These are phyloP conservation scores for Fusarium cyanostomum DNA, from an alignment of 2,329 filamentous ascomycete genomes.

Conservation along the genomic window DNA sequence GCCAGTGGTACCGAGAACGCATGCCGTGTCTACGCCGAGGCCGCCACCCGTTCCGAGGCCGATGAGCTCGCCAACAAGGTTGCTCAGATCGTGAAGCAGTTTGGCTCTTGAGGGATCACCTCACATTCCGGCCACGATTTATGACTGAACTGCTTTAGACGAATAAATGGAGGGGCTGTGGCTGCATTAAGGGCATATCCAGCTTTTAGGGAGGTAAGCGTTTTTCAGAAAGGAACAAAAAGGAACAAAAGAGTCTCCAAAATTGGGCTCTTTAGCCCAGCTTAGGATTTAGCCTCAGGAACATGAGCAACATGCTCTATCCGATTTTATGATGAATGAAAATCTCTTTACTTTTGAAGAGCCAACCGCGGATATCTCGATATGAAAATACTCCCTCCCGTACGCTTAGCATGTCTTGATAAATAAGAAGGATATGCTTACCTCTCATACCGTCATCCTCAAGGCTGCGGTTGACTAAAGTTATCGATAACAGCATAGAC, in stretches of 20 bases:
- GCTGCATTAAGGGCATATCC: too few species aligned
- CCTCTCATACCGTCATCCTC: too few species aligned
- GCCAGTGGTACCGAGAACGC: conserved; percentile 96
- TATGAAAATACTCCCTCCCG: background rate
- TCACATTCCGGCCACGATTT: background rate
- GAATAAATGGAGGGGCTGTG: conserved; percentile 15
- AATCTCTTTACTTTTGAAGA: conserved; percentile 20
- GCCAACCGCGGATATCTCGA: background rate
- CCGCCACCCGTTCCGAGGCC: conserved; percentile 86
- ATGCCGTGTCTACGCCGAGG: conserved; percentile 95
- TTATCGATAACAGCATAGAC: too few species aligned
- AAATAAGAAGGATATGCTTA: too few species aligned
- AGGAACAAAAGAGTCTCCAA: conserved; percentile 9
- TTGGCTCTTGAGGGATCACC: conserved; percentile 43
- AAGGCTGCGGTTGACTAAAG: too few species aligned
- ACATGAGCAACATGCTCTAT: conserved; percentile 7
- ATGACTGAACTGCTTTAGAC: conserved; percentile 21
- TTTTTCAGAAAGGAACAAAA: conserved; percentile 2
- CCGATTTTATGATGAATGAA: conserved; percentile 34
- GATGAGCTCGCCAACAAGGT: conserved; percentile 91
- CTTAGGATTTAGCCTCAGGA: conserved; percentile 11
- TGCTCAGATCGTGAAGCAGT: conserved; percentile 75
- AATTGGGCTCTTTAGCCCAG: conserved; percentile 13
- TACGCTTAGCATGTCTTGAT: too few species aligned
- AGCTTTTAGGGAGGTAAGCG: background rate